Evolutionary conservation across 495 filamentous ascomycete genomes (phyloP).

Genomic region (Thermochaetoides thermophila): DNA sequence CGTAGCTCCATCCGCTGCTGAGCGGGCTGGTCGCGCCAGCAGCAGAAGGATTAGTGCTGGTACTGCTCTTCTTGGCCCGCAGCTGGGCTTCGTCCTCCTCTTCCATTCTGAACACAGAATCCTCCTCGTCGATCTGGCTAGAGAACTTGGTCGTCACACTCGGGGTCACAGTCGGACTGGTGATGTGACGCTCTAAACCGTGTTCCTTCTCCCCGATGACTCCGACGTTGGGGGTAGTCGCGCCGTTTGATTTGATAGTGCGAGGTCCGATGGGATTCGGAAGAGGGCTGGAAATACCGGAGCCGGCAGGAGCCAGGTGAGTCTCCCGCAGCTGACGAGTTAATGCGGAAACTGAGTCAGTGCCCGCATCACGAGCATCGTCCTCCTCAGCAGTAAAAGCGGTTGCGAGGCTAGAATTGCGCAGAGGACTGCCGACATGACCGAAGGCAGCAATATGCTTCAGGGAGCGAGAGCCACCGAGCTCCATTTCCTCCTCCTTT

Average conservation of each 20-base stretch:
- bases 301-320: constrained; percentile 29
- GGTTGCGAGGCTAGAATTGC: constrained; percentile 60
- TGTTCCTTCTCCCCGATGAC: constrained; percentile 22
- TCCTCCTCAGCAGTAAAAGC: constrained; percentile 47
- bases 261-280: constrained; percentile 24
- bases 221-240: constrained; percentile 7
- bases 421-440: constrained; percentile 85
- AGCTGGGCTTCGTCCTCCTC: constrained; percentile 47
- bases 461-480: constrained; percentile 15
- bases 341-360: constrained; percentile 48
- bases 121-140: constrained; percentile 62
- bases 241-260: constrained; percentile 15
- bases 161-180: constrained; percentile 35
- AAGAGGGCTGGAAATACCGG: constrained; percentile 22
- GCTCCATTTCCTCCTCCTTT: constrained; percentile 50
- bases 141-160: constrained; percentile 37
- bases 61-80: constrained; percentile 27
- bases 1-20: constrained; percentile 24
- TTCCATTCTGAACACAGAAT: constrained; percentile 69
- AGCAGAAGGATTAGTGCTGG: too few species aligned
- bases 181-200: constrained; percentile 35
- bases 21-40: constrained; percentile 22
- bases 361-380: constrained; percentile 17
- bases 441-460: constrained; percentile 47
- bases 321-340: constrained; percentile 54